Evolutionary conservation across 2,329 filamentous ascomycete species (phyloP).

Genomic region (Paradendryphiella salina): DNA sequence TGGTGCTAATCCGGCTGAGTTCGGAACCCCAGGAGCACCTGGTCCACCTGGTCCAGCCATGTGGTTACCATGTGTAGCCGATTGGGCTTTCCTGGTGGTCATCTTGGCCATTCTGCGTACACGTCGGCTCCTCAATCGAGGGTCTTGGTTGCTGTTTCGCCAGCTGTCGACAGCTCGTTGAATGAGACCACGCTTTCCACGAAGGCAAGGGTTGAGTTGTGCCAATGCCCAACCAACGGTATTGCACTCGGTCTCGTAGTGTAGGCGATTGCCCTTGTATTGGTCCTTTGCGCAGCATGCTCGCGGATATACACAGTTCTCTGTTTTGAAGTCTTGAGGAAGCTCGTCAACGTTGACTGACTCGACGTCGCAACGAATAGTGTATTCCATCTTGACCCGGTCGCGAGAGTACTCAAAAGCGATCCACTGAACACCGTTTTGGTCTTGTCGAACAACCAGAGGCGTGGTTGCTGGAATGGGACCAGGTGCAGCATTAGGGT

Average conservation of each 20-base stretch:
- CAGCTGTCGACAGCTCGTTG: constrained; percentile 97
- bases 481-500: constrained; percentile 89
- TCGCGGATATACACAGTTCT: constrained; percentile 96
- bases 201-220: constrained; percentile 84
- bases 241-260: constrained; percentile 99
- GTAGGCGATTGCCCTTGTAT: constrained; percentile 91
- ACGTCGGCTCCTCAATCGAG: constrained; percentile 82
- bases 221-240: constrained; percentile 99
- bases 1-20: constrained; percentile 63
- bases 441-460: constrained; percentile 88
- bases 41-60: constrained; percentile 67
- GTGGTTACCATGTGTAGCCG: constrained; percentile 63
- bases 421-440: constrained; percentile 98
- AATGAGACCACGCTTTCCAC: constrained; percentile 92
- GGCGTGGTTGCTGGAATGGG: constrained; percentile 97
- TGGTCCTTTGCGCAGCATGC: constrained; percentile 94
- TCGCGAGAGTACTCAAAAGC: constrained; percentile 97
- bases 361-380: constrained; percentile 95
- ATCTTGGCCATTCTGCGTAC: constrained; percentile 97
- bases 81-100: constrained; percentile 75
- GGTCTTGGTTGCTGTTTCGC: constrained; percentile 98
- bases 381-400: constrained; percentile 99
- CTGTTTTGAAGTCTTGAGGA: constrained; percentile 87
- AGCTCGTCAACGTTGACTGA: constrained; percentile 90
- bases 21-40: constrained; percentile 66